Evolutionary conservation across 1,284 basidiomycete species (phyloP).

Genomic region (Exobasidium rhododendri): DNA sequence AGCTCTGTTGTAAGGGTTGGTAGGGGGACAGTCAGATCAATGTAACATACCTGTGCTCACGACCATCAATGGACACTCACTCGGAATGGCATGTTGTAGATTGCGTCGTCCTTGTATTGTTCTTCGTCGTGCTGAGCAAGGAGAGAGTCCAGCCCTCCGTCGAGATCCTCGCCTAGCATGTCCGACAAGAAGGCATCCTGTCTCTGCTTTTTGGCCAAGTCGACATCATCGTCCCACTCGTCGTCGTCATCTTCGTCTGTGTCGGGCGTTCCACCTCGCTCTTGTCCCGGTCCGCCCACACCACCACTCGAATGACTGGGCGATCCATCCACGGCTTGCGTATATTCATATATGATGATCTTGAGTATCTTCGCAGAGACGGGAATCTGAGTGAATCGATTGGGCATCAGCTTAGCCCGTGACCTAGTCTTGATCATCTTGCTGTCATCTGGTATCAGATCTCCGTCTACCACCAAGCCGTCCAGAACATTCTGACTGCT

Average conservation of each 20-base stretch:
- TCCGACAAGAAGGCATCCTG: constrained; percentile 53
- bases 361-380: constrained; percentile 91
- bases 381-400: constrained; percentile 76
- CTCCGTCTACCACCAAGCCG: constrained; percentile 78
- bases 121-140: constrained; percentile 62
- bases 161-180: constrained; percentile 59
- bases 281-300: constrained; percentile 13
- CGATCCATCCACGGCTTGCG: constrained; percentile 57
- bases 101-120: constrained; percentile 78
- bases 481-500: constrained; percentile 63
- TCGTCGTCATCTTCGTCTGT: constrained; percentile 44
- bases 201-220: constrained; percentile 58
- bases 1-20: too few species aligned
- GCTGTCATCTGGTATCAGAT: constrained; percentile 64
- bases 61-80: not conserved
- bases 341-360: constrained; percentile 77
- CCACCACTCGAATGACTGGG: constrained; percentile 14
- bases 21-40: not conserved
- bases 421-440: constrained; percentile 90
- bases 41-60: not conserved
- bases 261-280: constrained; percentile 29
- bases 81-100: constrained; percentile 80
- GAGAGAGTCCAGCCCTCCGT: constrained; percentile 64
- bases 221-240: constrained; percentile 38
- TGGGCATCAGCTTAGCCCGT: constrained; percentile 74